Evolutionary conservation across 2,329 filamentous ascomycete genomes (phyloP).

Genomic region (Didymella exigua): DNA sequence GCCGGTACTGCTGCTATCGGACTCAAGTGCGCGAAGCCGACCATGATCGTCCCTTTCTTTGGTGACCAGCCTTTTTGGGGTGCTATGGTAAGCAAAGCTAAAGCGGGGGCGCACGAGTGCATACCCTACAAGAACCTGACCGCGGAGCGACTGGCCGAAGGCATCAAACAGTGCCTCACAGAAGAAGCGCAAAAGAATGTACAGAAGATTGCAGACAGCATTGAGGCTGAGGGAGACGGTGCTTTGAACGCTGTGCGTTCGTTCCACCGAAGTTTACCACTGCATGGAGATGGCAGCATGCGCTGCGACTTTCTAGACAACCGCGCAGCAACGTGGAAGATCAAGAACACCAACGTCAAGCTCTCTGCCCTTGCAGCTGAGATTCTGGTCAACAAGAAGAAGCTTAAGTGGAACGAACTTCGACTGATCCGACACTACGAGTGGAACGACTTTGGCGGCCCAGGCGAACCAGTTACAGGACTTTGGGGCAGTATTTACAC

Average conservation of each 20-base stretch:
- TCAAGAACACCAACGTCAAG: conserved; percentile 65
- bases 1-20: conserved; percentile 78
- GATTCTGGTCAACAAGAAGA: conserved; percentile 65
- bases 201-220: conserved; percentile 64
- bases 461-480: conserved; percentile 74
- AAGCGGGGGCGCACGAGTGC: conserved; percentile 66
- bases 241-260: conserved; percentile 71
- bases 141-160: conserved; percentile 69
- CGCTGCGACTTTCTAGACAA: conserved; percentile 70
- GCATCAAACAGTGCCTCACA: conserved; percentile 70
- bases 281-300: conserved; percentile 56
- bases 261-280: conserved; percentile 66
- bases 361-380: conserved; percentile 70
- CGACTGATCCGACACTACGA: conserved; percentile 69
- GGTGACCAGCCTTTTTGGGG: conserved; percentile 83
- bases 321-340: conserved; percentile 67
- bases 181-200: conserved; percentile 65
- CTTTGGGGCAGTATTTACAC: conserved; percentile 66
- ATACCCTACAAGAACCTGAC: conserved; percentile 72
- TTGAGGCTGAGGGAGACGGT: conserved; percentile 68
- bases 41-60: conserved; percentile 80
- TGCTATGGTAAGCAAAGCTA: conserved; percentile 66
- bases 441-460: conserved; percentile 79
- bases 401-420: conserved; percentile 67
- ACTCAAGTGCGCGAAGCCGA: conserved; percentile 72